Evolutionary conservation across 768 basidiomycete genomes (phyloP).

Genomic region (Boletus pseudopeckii): DNA sequence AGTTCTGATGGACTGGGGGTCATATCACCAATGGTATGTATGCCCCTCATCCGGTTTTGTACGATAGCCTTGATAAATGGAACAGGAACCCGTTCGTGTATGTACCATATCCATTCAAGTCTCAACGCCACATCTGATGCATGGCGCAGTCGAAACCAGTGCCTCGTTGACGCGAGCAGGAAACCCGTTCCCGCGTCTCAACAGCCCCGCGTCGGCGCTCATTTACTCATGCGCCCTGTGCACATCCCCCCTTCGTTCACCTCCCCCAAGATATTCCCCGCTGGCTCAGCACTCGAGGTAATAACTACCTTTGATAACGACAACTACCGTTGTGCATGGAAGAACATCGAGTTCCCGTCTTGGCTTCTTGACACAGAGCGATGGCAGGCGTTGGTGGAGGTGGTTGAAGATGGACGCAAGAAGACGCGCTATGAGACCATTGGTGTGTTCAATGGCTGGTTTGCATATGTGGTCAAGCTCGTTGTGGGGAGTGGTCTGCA

Average conservation of each 20-base stretch:
- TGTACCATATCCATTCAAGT: constrained; percentile 16
- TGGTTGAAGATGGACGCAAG: constrained; percentile 39
- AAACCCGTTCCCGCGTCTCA: constrained; percentile 38
- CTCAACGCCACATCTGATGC: neutral
- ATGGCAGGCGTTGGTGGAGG: constrained; percentile 57
- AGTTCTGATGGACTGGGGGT: constrained; percentile 55
- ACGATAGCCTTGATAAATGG: neutral
- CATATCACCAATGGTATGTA: constrained; percentile 61
- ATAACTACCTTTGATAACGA: constrained; percentile 53
- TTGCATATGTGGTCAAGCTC: constrained; percentile 51
- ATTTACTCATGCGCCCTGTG: constrained; percentile 46
- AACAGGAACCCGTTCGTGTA: constrained; percentile 71
- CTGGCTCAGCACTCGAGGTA: constrained; percentile 39
- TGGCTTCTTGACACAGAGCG: constrained; percentile 55
- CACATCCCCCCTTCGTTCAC: constrained; percentile 61
- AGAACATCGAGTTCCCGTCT: constrained; percentile 35
- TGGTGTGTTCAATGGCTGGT: constrained; percentile 55
- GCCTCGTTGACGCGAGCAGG: constrained; percentile 40
- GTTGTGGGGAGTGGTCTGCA: constrained; percentile 42
- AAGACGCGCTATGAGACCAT: constrained; percentile 63
- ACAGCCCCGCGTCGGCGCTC: constrained; percentile 48
- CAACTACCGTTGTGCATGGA: constrained; percentile 58
- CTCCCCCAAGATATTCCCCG: constrained; percentile 32
- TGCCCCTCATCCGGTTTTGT: constrained; percentile 8
- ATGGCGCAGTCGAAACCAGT: constrained; percentile 45